Percentiles rank a stretch among this genome's conserved stretches.
phyloP scores from a whole-genome alignment of 164 flowering plant species.

The Chimonanthus praecox region DNA sequence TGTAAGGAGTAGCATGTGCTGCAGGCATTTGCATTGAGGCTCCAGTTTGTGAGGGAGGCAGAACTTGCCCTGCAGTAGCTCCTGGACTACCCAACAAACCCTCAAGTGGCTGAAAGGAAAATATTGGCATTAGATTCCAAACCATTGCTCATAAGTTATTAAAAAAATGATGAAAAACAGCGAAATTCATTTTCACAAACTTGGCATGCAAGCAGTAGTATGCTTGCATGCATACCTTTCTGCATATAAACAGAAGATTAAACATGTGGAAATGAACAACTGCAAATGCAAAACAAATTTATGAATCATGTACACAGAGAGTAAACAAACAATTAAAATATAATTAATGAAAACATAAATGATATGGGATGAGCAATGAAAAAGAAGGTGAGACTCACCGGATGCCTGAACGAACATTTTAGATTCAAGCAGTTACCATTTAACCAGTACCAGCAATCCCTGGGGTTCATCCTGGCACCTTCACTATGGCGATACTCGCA shows the following conservation, averaged over 20 bases:
- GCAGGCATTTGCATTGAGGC: constrained; percentile 19
- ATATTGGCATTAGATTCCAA: background rate
- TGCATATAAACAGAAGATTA: background rate
- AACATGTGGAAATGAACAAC: background rate
- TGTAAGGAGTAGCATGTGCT: constrained; percentile 15
- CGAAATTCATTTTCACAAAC: background rate
- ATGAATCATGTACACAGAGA: background rate
- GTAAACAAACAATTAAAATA: background rate
- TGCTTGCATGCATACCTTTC: background rate
- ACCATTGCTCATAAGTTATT: background rate
- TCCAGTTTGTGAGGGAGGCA: constrained; percentile 27
- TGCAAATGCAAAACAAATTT: too few relatives aligned
- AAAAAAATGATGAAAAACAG: background rate
- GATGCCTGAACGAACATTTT: constrained; percentile 83
- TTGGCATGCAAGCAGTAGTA: background rate
- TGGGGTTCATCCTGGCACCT: constrained; percentile 77
- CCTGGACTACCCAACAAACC: constrained; percentile 51
- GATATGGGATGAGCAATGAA: background rate
- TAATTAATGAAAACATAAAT: background rate
- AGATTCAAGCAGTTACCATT: constrained; percentile 84
- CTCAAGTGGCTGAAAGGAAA: constrained; percentile 69
- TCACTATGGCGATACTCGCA: constrained; percentile 97
- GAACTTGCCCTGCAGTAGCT: constrained; percentile 28
- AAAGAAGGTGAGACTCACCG: constrained; percentile 41
- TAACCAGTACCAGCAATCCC: constrained; percentile 91